phyloP scores from a whole-genome alignment of 345 rosid species.

The Balakata baccata region DNA sequence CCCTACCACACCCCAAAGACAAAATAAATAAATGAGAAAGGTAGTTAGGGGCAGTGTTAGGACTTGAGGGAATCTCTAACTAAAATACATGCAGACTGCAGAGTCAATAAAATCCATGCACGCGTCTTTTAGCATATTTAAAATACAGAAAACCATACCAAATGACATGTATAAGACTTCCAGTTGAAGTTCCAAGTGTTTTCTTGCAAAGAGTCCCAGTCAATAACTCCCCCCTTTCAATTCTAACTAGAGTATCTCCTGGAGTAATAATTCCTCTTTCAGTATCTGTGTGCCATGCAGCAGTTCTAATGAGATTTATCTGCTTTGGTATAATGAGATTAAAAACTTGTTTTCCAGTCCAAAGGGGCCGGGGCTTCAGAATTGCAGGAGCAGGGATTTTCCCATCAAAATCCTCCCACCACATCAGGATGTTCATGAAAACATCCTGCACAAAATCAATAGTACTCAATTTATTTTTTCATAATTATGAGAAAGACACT shows the following conservation, averaged over 20 bases:
- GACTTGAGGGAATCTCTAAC: not conserved
- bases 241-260: conserved; percentile 90
- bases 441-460: conserved; percentile 59
- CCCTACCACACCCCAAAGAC: not conserved
- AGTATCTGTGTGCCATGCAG: conserved; percentile 85
- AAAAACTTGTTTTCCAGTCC: conserved; percentile 99
- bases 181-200: conserved; percentile 82
- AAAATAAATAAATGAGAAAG: not conserved
- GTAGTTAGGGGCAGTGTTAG: not conserved
- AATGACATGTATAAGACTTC: conserved; percentile 95
- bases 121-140: not conserved
- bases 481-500: not conserved
- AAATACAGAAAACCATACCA: conserved; percentile 48
- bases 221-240: conserved; percentile 89
- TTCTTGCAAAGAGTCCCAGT: conserved; percentile 97
- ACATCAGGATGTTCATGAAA: conserved; percentile 93
- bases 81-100: not conserved
- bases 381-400: conserved; percentile 94
- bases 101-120: not conserved
- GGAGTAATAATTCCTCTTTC: conserved; percentile 82
- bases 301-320: conserved; percentile 76
- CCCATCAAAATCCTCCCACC: conserved; percentile 99
- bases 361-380: conserved; percentile 89
- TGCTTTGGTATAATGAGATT: conserved; percentile 97
- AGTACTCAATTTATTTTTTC: not conserved